Percentiles rank a stretch among this genome's conserved stretches.
Evolutionary conservation across 1,139 yeast genomes (phyloP).

Genomic region (Magnusiomyces tetraspermus): DNA sequence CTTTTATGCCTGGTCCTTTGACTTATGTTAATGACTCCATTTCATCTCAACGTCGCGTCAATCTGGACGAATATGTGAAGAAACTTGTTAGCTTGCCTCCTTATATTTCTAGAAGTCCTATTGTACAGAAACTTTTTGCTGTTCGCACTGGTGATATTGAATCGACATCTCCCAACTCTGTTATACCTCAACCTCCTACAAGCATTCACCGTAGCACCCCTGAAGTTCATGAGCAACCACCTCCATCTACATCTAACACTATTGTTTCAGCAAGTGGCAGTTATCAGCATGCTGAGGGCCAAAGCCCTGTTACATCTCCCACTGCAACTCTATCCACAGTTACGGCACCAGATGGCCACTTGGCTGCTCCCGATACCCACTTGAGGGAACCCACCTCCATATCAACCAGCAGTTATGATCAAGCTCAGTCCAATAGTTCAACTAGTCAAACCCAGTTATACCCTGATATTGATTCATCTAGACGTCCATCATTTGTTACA

Average conservation of each 20-base stretch:
- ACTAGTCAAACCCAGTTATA: neutral
- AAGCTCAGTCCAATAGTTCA: neutral
- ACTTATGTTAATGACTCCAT: slow-evolving; percentile 85
- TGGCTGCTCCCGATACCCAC: neutral
- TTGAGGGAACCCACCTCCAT: neutral
- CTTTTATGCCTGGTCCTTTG: slow-evolving; percentile 94
- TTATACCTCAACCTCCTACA: slow-evolving; percentile 35
- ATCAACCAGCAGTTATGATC: neutral
- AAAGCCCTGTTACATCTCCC: slow-evolving; percentile 26
- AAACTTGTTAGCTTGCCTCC: slow-evolving; percentile 66
- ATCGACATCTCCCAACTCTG: slow-evolving; percentile 33
- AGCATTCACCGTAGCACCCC: neutral
- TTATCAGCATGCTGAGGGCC: neutral
- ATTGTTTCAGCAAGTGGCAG: neutral
- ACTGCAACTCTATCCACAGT: slow-evolving; percentile 37
- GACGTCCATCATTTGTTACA: neutral
- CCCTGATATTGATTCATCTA: neutral
- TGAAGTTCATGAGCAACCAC: slow-evolving; percentile 4
- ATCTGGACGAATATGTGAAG: slow-evolving; percentile 72
- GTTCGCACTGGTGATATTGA: slow-evolving; percentile 56
- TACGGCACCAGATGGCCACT: slow-evolving; percentile 23
- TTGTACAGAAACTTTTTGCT: slow-evolving; percentile 64
- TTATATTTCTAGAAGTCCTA: slow-evolving; percentile 57
- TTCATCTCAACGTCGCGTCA: slow-evolving; percentile 75
- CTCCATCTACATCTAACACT: neutral